Base-by-base conservation (phyloP, 2,329 filamentous ascomycete genomes). In the Xylaria sp. region DNA sequence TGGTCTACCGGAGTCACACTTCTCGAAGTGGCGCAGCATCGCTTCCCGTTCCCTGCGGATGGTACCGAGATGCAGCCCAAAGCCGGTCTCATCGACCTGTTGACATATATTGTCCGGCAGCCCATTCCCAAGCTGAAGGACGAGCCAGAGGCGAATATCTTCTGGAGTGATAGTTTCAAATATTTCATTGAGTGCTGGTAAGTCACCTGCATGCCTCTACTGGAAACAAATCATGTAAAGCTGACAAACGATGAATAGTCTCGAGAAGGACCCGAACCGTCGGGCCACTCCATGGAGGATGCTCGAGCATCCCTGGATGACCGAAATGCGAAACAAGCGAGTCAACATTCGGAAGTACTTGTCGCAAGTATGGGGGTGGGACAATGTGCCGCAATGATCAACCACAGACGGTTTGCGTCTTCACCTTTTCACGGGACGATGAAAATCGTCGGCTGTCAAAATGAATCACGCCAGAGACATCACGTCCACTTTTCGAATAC, bases 101-200 rank as follows among this genome's bases (percentile, higher is more conserved):
- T 99, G 62, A 99, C 94, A 10, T 99, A 97, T 73, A 99, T 99
- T 72, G 94, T 99, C 50, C 87, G 91, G 66, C 94, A 99, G 74
- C 88, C 91, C 2, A 96, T 97, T 61, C 94, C 94, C 2, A 95
- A 92, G 74, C 80, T 99, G 64, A 97, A 97, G 76, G 94, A 99
- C 67, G 94, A 99, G 75, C 90, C 91, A 0, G 86, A 91, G 37
- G 90, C 89, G 67, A 87, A 88, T 60, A 95, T 99, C 67, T 88
- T 88, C 72, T 99, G 94, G 94, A 96, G 90, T 68, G 90, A 95
- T 68, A 96, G 90, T 71, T 97, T 99, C 77, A 99, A 99, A 75
- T 97, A 97, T 74, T 99, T 99, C 70, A 97, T 99, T 69, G 92
- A 97, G 77, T 97, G 92, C 84, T 97, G 94, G 93, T 97, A 84